Evolutionary conservation across 768 basidiomycete species (phyloP), one percentile per base, ranked within the genome.

Genomic region (Psilocybe tampanensis): DNA sequence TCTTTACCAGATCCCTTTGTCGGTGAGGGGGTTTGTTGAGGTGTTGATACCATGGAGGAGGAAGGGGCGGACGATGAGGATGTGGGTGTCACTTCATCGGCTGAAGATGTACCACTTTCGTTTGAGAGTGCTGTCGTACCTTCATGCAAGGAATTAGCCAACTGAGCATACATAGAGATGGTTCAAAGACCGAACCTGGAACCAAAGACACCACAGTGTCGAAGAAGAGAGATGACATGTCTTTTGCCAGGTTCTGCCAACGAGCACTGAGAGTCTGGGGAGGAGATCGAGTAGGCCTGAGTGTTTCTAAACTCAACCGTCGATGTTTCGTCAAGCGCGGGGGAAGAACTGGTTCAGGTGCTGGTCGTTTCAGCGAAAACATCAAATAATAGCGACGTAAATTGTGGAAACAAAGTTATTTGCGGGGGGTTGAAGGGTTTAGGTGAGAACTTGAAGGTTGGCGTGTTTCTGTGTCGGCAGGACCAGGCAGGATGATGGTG

Each of bases 21-120:
- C 8, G 55, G 36, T 9, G 45, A 33, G 13, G 65, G 57, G n/a
- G 54, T 47, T 23, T 59, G 59, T n/a, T 32, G 52, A 49, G 62
- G 62, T 9, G 65, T 64, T 26, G 52, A 54, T 17, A 54, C 23
- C 9, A 49, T n/a, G 19, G 62, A 54, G 1, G 47, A 42, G 17
- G 61, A 55, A 23, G 52, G 26, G n/a, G 57, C 9, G 39, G 53
- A 52, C 2, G 55, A 54, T 5, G 55, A 54, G 8, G 55, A 54
- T 5, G 55, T 50, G 8, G 52, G 49, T 13, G 21, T 45, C 18
- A 53, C 45, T 21, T 59, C 60, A 19, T 57, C 58, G 32, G 52
- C 42, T 21, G 33, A 42, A 6, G 42, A 23, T n/a, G 36, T 42
- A 3, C 13, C 22, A 17, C 21, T 34, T 49, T 47, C 47, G 12